A percentile compares a stretch with the other conserved stretches of the same genome.
These are phyloP conservation scores for Elongisporangium undulatum DNA, from an alignment of 352 stramenopile species.

Conservation along the genomic window DNA sequence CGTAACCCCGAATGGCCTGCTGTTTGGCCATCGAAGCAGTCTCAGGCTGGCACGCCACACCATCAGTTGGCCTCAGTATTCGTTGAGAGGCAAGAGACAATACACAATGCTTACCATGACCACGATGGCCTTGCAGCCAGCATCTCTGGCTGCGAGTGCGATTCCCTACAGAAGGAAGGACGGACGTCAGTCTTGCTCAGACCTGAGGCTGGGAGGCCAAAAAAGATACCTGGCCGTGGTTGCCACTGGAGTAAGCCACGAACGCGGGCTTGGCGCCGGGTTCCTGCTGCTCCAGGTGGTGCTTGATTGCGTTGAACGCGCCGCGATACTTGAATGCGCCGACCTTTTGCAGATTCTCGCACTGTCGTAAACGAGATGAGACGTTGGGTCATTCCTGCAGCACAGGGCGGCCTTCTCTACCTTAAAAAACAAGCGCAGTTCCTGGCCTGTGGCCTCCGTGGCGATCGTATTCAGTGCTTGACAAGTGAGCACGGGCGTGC, in stretches of 20 bases:
- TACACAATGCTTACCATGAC: conserved; percentile 65
- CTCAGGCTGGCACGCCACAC: conserved; percentile 37
- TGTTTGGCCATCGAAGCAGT: conserved; percentile 85
- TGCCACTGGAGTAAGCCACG: conserved; percentile 89
- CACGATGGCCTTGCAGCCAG: conserved; percentile 65
- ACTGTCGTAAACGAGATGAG: conserved; percentile 16
- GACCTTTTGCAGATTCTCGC: conserved; percentile 50
- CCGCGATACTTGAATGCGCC: conserved; percentile 68
- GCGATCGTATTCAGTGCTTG: conserved; percentile 24
- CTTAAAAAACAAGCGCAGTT: conserved; percentile 34
- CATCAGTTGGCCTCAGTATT: background rate
- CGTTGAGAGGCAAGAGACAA: background rate
- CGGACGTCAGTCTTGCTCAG: background rate
- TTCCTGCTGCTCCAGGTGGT: conserved; percentile 12
- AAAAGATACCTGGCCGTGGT: conserved; percentile 87
- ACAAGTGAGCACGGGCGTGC: conserved; percentile 34
- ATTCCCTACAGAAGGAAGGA: conserved; percentile 13
- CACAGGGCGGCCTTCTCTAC: conserved; percentile 2
- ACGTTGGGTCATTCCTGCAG: background rate
- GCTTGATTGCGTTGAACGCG: conserved; percentile 38
- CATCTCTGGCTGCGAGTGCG: conserved; percentile 70
- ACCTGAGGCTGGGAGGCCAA: no score
- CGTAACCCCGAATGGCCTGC: conserved; percentile 74
- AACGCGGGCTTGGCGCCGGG: conserved; percentile 19
- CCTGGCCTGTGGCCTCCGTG: conserved; percentile 2